These are phyloP conservation scores for Inosperma sp. DNA, from an alignment of 768 basidiomycete species.

Conservation along the genomic window DNA sequence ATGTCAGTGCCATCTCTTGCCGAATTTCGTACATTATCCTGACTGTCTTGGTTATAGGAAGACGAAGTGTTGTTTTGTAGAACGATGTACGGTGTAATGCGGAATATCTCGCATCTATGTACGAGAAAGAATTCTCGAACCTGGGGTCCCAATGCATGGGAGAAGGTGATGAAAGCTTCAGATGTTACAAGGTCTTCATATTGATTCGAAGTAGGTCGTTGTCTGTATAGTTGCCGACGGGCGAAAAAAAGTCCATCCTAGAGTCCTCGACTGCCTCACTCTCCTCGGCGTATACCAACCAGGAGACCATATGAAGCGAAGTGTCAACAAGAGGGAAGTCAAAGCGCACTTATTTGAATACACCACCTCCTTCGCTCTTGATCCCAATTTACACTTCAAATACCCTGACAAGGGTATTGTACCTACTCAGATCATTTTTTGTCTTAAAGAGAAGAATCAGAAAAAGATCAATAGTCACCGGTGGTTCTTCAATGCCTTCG, in stretches of 20 bases:
- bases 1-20: conserved; percentile 46
- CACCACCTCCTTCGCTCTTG: conserved; percentile 74
- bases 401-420: conserved; percentile 92
- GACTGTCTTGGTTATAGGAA: conserved; percentile 44
- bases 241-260: conserved; percentile 74
- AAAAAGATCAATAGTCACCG: conserved; percentile 97
- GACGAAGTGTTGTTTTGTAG: conserved; percentile 88
- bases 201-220: conserved; percentile 54
- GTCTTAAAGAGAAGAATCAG: conserved; percentile 89
- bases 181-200: neutral
- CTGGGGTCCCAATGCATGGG: conserved; percentile 96
- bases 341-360: conserved; percentile 75
- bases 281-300: conserved; percentile 89
- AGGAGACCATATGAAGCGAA: conserved; percentile 45
- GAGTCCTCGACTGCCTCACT: conserved; percentile 84
- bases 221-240: conserved; percentile 92
- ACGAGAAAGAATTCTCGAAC: conserved; percentile 87
- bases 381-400: conserved; percentile 75
- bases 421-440: conserved; percentile 91
- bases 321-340: conserved; percentile 55
- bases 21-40: neutral
- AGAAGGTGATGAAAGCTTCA: conserved; percentile 53
- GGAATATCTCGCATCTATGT: conserved; percentile 75
- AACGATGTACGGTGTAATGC: conserved; percentile 94
- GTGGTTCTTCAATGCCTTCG: conserved; percentile 98